These are phyloP conservation scores for Eimeria necatrix DNA, from an alignment of 169 alveolate genomes.

Conservation along the genomic window DNA sequence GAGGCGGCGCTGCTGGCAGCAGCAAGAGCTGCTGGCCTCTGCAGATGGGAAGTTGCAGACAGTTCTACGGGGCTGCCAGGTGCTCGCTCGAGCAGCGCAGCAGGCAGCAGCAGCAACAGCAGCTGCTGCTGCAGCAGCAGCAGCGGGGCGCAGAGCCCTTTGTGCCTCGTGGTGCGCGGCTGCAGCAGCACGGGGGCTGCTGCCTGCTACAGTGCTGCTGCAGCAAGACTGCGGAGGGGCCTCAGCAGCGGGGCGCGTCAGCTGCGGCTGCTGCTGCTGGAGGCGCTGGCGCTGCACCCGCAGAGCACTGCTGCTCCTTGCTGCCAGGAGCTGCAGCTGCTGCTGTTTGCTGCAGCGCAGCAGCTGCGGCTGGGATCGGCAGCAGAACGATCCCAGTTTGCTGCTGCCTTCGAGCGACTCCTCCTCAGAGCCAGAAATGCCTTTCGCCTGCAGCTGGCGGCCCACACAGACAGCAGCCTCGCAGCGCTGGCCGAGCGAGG, in stretches of 20 bases:
- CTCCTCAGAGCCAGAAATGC: conserved; percentile 25
- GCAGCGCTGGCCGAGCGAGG: not conserved
- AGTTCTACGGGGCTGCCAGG: not conserved
- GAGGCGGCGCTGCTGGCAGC: conserved; percentile 64
- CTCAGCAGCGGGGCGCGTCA: conserved; percentile 24
- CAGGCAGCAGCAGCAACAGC: not conserved
- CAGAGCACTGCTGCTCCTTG: conserved; percentile 40
- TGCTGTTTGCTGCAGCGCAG: conserved; percentile 52
- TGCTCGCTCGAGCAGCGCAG: not conserved
- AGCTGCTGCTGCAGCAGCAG: conserved; percentile 41
- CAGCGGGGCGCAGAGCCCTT: not conserved
- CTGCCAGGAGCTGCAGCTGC: conserved; percentile 68
- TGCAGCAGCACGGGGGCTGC: conserved; percentile 39
- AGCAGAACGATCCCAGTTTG: conserved; percentile 54
- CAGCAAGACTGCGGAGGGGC: conserved; percentile 31
- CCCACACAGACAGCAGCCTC: not conserved
- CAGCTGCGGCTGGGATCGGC: conserved; percentile 59
- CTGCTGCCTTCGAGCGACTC: conserved; percentile 45
- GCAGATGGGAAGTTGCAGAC: conserved; percentile 11
- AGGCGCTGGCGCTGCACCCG: conserved; percentile 46
- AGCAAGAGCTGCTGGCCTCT: conserved; percentile 51
- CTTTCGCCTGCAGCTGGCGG: not conserved
- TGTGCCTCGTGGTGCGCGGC: conserved; percentile 21
- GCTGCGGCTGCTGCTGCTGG: conserved; percentile 25
- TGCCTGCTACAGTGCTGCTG: conserved; percentile 44